Evolutionary conservation across 306 rosid species (phyloP).

Genomic region (Carpinus viminea): DNA sequence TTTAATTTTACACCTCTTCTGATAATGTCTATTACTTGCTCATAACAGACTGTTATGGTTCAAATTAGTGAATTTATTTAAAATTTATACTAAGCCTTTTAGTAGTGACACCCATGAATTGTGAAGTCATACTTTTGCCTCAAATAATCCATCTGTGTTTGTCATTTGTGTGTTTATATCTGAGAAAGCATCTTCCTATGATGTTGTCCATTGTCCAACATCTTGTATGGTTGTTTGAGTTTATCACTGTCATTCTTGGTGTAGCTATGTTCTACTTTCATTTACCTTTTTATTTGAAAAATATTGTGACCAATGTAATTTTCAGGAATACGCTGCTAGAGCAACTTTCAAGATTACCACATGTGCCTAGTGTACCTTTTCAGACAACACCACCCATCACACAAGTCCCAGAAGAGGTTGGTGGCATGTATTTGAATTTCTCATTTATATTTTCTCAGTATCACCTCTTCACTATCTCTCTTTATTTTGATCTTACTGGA

Average conservation of each 20-base stretch:
- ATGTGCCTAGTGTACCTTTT: slow-evolving; percentile 83
- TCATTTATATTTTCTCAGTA: background rate
- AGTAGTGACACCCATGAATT: background rate
- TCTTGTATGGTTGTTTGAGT: background rate
- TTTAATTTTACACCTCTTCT: background rate
- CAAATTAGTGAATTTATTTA: background rate
- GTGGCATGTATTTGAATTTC: slow-evolving; percentile 12
- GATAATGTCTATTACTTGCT: background rate
- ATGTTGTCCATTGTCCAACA: background rate
- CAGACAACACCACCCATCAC: slow-evolving; percentile 61
- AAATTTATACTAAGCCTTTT: background rate
- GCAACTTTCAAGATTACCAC: slow-evolving; percentile 73
- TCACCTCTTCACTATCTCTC: slow-evolving; percentile 5
- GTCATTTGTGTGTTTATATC: background rate
- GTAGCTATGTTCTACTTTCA: background rate
- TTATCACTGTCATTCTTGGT: background rate
- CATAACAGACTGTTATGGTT: background rate
- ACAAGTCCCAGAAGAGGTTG: slow-evolving; percentile 76
- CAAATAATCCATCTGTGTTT: background rate
- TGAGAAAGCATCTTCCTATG: too few species aligned
- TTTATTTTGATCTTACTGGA: slow-evolving; percentile 26
- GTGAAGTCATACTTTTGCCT: background rate
- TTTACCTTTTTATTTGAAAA: background rate
- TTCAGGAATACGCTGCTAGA: slow-evolving; percentile 61
- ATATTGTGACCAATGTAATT: background rate